Base-by-base conservation (phyloP, 2,329 filamentous ascomycete species). In the Microdochium trichocladiopsis region DNA sequence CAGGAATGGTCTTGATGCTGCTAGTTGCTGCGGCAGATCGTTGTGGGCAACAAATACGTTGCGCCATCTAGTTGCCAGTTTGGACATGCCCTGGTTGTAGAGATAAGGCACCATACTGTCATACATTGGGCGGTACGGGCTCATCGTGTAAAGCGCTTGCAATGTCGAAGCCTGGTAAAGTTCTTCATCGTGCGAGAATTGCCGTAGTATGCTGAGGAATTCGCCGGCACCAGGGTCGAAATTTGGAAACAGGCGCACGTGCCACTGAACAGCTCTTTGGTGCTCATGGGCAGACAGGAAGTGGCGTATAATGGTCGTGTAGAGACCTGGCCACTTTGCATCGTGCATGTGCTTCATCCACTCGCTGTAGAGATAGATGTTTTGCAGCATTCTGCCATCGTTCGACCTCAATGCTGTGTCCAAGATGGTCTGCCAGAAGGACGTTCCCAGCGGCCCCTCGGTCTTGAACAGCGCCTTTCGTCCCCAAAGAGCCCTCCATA, bases 71-170 rank as follows among this genome's bases (percentile, higher is more conserved):
- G 63, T 66, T 6, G 79, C 78, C 16, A 74, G 55, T 2, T 58
- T 58, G 1, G 73, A 73, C 31, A 69, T 63, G 1, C 79, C 79
- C n/a, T 67, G 63, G 4, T 68, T 63, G 57, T 75, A 82, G 2
- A 82, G 66, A 50, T 72, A 63, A 2, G 79, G 77, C n/a, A 82
- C 69, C 8, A 82, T 52, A 21, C 66, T 62, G 56, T 81, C 78
- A 59, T 82, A 82, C 0, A 81, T 57, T 11, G 62, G 56, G 43
- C 70, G 75, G 47, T 75, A 67, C 2, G 59, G 60, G 47, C 70
- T 76, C 18, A 68, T 66, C 9, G 68, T 60, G 55, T 82, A 82
- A 10, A 82, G 64, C 14, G 66, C 62, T 43, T 65, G 67, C 8
- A 82, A 64, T 2, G 69, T 69, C 10, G 65, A 64, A 47, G 75